Conservation (phyloP, 176 grass and related monocot species). For the Phragmites australis region DNA sequence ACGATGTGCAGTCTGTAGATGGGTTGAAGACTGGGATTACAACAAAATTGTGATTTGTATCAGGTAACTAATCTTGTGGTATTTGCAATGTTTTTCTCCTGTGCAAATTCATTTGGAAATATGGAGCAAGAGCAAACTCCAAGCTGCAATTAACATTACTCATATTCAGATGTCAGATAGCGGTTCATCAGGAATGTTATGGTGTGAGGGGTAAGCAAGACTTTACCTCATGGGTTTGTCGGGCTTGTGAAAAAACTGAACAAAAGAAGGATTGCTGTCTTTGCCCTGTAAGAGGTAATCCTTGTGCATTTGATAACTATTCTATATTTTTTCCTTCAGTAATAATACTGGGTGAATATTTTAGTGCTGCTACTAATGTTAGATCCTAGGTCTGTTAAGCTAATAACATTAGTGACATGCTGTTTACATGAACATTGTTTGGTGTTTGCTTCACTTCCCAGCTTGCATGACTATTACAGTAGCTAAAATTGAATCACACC, state of each 20-base stretch:
- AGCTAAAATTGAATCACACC: background rate
- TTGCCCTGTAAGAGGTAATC: conserved; percentile 92
- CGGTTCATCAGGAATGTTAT: conserved; percentile 98
- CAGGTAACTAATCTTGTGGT: conserved; percentile 52
- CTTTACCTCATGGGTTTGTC: conserved; percentile 96
- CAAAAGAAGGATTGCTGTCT: conserved; percentile 91
- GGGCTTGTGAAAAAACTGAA: conserved; percentile 82
- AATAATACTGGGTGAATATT: background rate
- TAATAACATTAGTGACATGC: background rate
- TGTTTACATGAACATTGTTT: background rate
- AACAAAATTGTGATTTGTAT: conserved; percentile 99
- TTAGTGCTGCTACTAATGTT: background rate
- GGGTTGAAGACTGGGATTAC: conserved; percentile 99
- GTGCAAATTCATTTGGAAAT: conserved; percentile 17
- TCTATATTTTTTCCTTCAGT: conserved; percentile 9
- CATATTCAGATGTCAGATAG: conserved; percentile 92
- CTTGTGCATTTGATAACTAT: conserved; percentile 30
- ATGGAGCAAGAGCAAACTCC: background rate
- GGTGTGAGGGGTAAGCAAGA: conserved; percentile 82
- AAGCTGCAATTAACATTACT: conserved; percentile 30
- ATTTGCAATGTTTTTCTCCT: conserved; percentile 5
- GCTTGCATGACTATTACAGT: background rate
- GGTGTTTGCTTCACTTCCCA: background rate
- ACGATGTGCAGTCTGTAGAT: conserved; percentile 98
- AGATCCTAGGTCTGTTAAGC: conserved; percentile 3